Conservation (phyloP, 495 filamentous ascomycete species). For the Daldinia childiae region DNA sequence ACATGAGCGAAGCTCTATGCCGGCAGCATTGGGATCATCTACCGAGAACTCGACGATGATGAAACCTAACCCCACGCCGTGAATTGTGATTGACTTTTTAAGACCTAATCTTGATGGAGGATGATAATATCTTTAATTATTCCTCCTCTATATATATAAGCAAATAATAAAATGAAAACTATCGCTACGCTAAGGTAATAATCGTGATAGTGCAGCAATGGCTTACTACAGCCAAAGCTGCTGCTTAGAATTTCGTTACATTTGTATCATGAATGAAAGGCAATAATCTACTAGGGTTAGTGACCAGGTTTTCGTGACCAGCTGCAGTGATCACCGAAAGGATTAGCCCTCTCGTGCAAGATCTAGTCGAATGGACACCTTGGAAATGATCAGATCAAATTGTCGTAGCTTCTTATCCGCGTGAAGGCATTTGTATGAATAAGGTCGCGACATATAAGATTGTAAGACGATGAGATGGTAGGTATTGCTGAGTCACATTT, state of each 20-base stretch:
- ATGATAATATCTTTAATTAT: not conserved
- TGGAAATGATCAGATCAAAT: constrained; percentile 6
- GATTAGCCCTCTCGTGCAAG: not conserved
- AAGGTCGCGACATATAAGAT: not conserved
- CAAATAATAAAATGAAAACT: too few species aligned
- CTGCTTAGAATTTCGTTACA: not conserved
- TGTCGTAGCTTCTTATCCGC: not conserved
- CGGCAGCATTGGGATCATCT: constrained; percentile 23
- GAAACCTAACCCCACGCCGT: constrained; percentile 30
- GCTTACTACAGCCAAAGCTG: not conserved
- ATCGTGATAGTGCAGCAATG: not conserved
- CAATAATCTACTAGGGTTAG: not conserved
- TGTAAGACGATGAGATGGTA: too few species aligned
- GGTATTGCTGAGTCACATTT: too few species aligned
- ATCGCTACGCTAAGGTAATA: not conserved
- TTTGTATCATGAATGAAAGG: not conserved
- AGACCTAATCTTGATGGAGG: not conserved
- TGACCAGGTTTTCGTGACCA: not conserved
- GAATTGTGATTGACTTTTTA: not conserved
- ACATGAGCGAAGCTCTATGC: not conserved
- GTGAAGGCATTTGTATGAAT: not conserved
- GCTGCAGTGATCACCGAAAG: not conserved
- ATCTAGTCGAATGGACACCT: not conserved
- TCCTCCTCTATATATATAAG: not conserved
- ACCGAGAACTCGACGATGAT: constrained; percentile 20